phyloP scores from a whole-genome alignment of 352 stramenopile species.

The Elongisporangium undulatum region DNA sequence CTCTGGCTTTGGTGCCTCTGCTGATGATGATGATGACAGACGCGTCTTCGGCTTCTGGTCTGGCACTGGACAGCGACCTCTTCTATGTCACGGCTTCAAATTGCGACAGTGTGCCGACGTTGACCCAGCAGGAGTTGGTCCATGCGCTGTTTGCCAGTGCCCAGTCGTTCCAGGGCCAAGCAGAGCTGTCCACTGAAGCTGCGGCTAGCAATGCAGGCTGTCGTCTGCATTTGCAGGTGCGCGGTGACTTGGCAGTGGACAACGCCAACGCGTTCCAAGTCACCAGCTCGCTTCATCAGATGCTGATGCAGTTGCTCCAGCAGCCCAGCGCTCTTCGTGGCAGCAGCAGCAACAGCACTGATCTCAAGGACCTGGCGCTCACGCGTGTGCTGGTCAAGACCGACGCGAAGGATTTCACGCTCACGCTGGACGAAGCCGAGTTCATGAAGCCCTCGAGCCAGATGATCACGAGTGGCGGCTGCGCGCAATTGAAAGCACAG shows the following conservation, averaged over 20 bases:
- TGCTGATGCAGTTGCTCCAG: conserved; percentile 16
- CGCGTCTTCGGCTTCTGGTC: background rate
- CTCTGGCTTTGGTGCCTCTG: background rate
- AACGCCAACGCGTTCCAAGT: conserved; percentile 19
- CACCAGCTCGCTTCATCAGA: conserved; percentile 15
- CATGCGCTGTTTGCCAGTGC: conserved; percentile 14
- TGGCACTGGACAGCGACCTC: conserved; percentile 21
- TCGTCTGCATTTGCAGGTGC: conserved; percentile 27
- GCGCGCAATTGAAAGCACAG: conserved; percentile 12
- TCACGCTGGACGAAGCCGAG: conserved; percentile 14
- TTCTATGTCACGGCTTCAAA: conserved; percentile 24
- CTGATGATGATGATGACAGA: conserved; percentile 1
- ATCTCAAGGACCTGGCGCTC: background rate
- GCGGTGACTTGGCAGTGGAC: conserved; percentile 11
- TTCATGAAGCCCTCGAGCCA: conserved; percentile 4
- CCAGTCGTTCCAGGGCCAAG: conserved; percentile 24
- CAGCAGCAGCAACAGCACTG: background rate
- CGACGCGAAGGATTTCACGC: conserved; percentile 18
- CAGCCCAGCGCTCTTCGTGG: conserved; percentile 8
- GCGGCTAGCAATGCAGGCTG: conserved; percentile 18
- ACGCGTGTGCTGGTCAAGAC: conserved; percentile 9
- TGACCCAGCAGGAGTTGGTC: conserved; percentile 20
- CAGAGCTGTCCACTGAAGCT: conserved; percentile 31
- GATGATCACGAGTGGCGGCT: conserved; percentile 22
- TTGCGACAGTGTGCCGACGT: conserved; percentile 12